phyloP scores from a whole-genome alignment of 202 grass and related monocot genomes.

The Dendrocalamus latiflorus region DNA sequence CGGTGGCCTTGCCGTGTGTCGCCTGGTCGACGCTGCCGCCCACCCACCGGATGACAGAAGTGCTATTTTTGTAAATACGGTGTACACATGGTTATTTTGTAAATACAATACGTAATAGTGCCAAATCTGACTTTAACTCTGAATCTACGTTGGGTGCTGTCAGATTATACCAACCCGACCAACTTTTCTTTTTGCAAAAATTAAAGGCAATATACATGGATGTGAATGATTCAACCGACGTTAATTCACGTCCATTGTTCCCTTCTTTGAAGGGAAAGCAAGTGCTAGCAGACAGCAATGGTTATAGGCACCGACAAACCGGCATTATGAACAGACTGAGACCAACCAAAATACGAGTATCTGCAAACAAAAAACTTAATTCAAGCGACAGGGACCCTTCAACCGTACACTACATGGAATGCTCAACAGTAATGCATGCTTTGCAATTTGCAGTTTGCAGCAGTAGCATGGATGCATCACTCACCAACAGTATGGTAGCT shows the following conservation, averaged over 20 bases:
- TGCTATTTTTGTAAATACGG: too few relatives aligned
- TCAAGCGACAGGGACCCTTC: neutral
- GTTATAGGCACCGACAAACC: neutral
- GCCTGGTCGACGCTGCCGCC: too few relatives aligned
- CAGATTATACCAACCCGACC: neutral
- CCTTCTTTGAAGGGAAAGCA: slow-evolving; percentile 15
- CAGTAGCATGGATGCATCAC: slow-evolving; percentile 18
- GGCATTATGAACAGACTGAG: neutral
- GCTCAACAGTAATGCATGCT: neutral
- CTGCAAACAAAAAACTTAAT: neutral
- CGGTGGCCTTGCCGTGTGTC: too few relatives aligned
- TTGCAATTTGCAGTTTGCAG: neutral
- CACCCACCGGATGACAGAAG: too few relatives aligned
- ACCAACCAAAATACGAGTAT: neutral
- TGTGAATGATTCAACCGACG: neutral
- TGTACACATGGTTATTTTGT: too few relatives aligned
- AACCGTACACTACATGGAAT: neutral
- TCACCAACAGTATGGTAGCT: neutral
- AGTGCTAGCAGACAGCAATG: neutral
- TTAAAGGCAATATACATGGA: neutral
- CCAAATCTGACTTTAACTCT: too few relatives aligned
- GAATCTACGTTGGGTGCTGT: neutral
- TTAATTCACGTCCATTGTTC: neutral
- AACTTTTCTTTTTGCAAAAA: neutral
- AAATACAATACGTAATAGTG: too few relatives aligned